Base-by-base conservation (phyloP, 345 rosid species). In the Citropsis articulata region DNA sequence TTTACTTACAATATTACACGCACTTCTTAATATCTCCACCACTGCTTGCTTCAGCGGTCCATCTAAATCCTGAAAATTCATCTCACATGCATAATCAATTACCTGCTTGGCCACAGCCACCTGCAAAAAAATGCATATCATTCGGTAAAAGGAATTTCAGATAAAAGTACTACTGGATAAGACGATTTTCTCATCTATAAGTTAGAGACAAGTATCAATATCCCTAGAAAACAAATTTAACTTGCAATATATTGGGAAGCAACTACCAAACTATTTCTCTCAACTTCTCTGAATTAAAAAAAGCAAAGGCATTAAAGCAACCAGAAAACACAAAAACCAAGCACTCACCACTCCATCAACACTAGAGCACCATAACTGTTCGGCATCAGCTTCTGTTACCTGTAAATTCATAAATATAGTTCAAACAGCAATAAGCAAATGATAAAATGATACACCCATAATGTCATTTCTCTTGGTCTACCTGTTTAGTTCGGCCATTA, bases 361-460 rank as follows among this genome's bases (percentile, higher is more conserved):
- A 36, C 76, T 72, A 35, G 76, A 57, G 62, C 76, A 57, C 76
- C 76, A 72, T 72, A 72, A 59, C 31, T 59, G 66, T n/a, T 59
- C 76, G 22, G 60, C 53, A n/a, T 72, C 76, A 13, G 55, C 48
- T 59, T 72, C 66, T 0, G 53, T 57, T 13, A 57, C 50, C 76
- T 72, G 65, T 35, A 72, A 33, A 33, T n/a, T 57, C 19, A 16
- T 48, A 70, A 14, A 24, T 42, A 69, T 16, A 28, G 21, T 53
- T 19, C 48, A 35, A 24, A 57, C 36, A 55, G 9, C 9, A n/a
- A 35, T 2, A 27, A 22, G 7, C 19, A 7, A 22, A 56, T 4
- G 45, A 56, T 48, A 22, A 35, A 72, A 35, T 22, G 45, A 56
- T 21, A 21, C 3, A 14, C 59, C 27, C 24, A 35, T 30, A 2